Base-by-base conservation (phyloP, 2,329 filamentous ascomycete genomes). In the Cladorrhinum sp. region DNA sequence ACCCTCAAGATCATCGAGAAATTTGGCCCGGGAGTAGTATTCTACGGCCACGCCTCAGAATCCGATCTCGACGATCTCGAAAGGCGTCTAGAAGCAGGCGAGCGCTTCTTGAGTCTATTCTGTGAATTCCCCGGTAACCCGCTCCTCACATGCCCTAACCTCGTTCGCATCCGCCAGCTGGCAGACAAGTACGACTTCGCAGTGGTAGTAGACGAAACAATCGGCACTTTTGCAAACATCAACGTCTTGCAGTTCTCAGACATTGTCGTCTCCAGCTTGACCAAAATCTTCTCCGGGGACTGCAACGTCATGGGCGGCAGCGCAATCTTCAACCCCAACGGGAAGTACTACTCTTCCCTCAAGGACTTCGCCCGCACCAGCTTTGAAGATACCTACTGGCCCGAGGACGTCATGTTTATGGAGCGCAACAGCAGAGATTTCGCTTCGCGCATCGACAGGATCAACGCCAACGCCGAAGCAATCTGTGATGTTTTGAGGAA, bases 241-340 rank as follows among this genome's bases (percentile, higher is more conserved):
- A 92, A 98, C 72, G 91, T 99, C 3, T 82, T 99, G 4, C 91
- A 89, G 2, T 90, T 88, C 71, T 91, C 92, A 62, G 95, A 99
- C 74, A 82, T 98, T 16, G 91, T 98, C 4, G 93, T 96, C 59
- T 96, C 91, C 79, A 96, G 91, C 72, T 80, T 99, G 61, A 98
- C 95, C 53, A 99, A 99, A 75, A 89, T 98, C 57, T 99, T 99
- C 77, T 96, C 92, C 59, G 95, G 95, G 55, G 95, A 97, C 75
- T 95, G 91, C 74, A 98, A 99, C 74, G 95, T 99, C 66, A 98
- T 98, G 93, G 95, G 93, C 61, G 95, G 95, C 59, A 90, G 88
- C 65, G 77, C 81, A 50, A 84, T 88, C 57, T 72, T 88, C 50
- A 88, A 88, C 69, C 84, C 84, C 0, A 83, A 87, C 59, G 79